Conservation (phyloP, 202 grass and related monocot genomes). For the Carex arenaria region DNA sequence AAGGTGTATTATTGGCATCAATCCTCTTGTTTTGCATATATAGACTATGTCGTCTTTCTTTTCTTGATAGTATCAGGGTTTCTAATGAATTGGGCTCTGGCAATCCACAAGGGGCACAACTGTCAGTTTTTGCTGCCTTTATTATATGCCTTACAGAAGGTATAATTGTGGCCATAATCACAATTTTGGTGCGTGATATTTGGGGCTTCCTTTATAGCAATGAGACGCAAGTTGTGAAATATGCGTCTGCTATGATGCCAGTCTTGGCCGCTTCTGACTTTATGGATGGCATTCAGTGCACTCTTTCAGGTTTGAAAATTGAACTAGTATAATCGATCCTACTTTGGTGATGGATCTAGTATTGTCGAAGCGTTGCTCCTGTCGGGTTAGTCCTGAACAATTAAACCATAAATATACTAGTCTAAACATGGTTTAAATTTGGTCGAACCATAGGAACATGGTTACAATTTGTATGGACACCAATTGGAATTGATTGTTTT, state of each 20-base stretch:
- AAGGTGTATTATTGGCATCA: not conserved
- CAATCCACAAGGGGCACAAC: conserved; percentile 38
- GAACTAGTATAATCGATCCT: not conserved
- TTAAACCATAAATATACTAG: not conserved
- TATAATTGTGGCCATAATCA: conserved; percentile 46
- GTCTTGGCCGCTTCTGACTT: conserved; percentile 84
- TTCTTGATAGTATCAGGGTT: conserved; percentile 69
- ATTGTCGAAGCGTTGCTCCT: not conserved
- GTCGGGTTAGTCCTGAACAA: not conserved
- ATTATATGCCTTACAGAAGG: conserved; percentile 65
- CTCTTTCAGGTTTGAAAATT: conserved; percentile 59
- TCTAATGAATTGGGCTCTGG: conserved; percentile 88
- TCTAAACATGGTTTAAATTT: not conserved
- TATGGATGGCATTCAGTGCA: conserved; percentile 95
- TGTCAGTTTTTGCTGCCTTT: conserved; percentile 55
- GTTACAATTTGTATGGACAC: not conserved
- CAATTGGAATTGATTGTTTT: not conserved
- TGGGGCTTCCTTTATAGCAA: conserved; percentile 85
- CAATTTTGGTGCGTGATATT: conserved; percentile 46
- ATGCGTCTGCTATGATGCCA: conserved; percentile 89
- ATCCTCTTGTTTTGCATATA: not conserved
- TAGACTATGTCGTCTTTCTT: not conserved
- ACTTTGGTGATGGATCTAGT: not conserved
- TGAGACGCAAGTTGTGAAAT: conserved; percentile 56
- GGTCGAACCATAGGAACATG: not conserved